Conservation (phyloP, 1,139 yeast species). For the Diutina rugosa region DNA sequence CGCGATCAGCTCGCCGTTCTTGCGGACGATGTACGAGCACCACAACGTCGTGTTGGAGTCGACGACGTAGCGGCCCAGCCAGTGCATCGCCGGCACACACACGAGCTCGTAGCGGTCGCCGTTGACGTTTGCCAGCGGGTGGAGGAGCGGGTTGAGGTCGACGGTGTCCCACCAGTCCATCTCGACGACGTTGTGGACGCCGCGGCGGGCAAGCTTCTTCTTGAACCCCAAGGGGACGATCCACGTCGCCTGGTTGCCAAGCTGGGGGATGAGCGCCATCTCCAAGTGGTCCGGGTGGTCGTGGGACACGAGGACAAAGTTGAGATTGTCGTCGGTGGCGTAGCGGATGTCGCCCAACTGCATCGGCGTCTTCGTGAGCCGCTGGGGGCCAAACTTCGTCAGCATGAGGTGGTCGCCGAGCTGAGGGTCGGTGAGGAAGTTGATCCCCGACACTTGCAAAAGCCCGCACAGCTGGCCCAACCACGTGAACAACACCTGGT, state of each 20-base stretch:
- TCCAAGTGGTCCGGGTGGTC: conserved; percentile 95
- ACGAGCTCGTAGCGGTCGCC: conserved; percentile 50
- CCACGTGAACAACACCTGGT: conserved; percentile 70
- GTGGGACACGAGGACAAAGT: conserved; percentile 73
- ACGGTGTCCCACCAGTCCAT: conserved; percentile 88
- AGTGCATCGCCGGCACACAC: conserved; percentile 94
- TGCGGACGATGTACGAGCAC: conserved; percentile 70
- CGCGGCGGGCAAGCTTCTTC: conserved; percentile 40
- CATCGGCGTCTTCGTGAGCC: conserved; percentile 67
- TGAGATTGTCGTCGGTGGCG: conserved; percentile 35
- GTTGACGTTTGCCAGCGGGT: conserved; percentile 14
- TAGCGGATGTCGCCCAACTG: conserved; percentile 44
- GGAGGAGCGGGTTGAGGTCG: conserved; percentile 23
- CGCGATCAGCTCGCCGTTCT: conserved; percentile 54
- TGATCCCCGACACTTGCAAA: conserved; percentile 59
- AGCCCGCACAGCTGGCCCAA: conserved; percentile 83
- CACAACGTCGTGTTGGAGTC: conserved; percentile 77
- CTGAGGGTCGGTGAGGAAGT: conserved; percentile 76
- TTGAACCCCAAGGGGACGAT: conserved; percentile 76
- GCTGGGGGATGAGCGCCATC: conserved; percentile 37
- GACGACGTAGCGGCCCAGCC: conserved; percentile 76
- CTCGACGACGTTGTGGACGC: conserved; percentile 47
- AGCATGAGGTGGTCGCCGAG: conserved; percentile 57
- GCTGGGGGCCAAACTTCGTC: conserved; percentile 62
- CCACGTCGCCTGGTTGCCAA: conserved; percentile 62